These are phyloP conservation scores for Cardiospermum halicacabum DNA, from an alignment of 345 rosid genomes.

Conservation along the genomic window DNA sequence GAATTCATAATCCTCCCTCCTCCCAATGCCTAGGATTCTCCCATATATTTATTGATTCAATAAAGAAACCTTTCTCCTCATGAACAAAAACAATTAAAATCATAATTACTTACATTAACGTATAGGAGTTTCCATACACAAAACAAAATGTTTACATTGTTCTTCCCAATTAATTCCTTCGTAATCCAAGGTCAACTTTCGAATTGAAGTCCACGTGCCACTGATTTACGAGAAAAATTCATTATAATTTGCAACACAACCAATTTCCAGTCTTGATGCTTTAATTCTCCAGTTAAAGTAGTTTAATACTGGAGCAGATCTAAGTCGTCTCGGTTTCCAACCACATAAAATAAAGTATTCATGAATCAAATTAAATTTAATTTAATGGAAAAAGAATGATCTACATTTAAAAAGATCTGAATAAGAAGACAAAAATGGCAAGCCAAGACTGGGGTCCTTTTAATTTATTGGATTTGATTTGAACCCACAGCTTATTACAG, in stretches of 20 bases:
- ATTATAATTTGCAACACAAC: not conserved
- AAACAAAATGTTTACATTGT: not conserved
- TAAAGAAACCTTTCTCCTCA: too few species aligned
- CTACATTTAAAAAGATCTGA: not conserved
- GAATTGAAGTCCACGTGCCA: conserved; percentile 27
- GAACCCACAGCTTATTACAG: conserved; percentile 7
- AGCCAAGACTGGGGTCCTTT: not conserved
- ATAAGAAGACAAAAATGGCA: conserved; percentile 16
- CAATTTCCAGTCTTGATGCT: not conserved
- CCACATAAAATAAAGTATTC: conserved; percentile 15
- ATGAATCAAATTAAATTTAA: too few species aligned
- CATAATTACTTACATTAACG: not conserved
- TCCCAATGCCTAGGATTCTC: too few species aligned
- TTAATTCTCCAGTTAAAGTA: not conserved
- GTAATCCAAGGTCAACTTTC: conserved; percentile 21
- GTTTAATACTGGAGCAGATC: conserved; percentile 7
- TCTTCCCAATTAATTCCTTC: conserved; percentile 25
- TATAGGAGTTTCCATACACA: not conserved
- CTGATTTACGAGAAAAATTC: conserved; percentile 4
- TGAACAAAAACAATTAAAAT: not conserved
- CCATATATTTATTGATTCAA: too few species aligned
- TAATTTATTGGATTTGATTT: not conserved
- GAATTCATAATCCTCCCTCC: too few species aligned
- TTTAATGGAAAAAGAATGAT: not conserved
- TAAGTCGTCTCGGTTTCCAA: conserved; percentile 21